phyloP scores from a whole-genome alignment of 129 eudicot genomes.

The Centrapalus pauciflorus region DNA sequence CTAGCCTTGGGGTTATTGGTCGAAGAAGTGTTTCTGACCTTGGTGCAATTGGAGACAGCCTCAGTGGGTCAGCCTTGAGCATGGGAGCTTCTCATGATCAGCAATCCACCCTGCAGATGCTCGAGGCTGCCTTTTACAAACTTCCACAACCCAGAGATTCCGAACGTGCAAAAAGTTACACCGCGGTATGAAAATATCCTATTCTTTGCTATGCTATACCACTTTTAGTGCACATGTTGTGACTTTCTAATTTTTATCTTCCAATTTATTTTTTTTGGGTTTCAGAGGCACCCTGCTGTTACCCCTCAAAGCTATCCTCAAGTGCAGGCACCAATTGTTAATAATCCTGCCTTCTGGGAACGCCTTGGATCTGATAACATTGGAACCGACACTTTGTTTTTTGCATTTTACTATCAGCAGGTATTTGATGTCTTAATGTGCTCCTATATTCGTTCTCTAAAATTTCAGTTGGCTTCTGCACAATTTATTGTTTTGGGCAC shows the following conservation, averaged over 20 bases:
- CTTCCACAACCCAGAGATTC: conserved; percentile 84
- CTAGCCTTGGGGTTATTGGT: conserved; percentile 54
- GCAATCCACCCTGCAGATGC: conserved; percentile 53
- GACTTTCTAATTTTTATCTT: background rate
- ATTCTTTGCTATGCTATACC: background rate
- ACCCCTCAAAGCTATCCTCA: conserved; percentile 88
- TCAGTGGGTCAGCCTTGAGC: conserved; percentile 37
- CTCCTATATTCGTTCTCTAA: background rate
- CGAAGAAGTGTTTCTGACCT: conserved; percentile 80
- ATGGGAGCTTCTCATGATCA: conserved; percentile 59
- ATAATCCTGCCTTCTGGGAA: conserved; percentile 45
- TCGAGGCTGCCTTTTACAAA: conserved; percentile 57
- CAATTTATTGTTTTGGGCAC: too few relatives aligned
- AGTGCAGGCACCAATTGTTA: conserved; percentile 74
- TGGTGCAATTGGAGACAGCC: conserved; percentile 71
- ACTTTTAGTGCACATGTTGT: background rate
- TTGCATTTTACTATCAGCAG: conserved; percentile 74
- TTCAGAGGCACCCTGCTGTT: conserved; percentile 65
- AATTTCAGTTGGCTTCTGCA: background rate
- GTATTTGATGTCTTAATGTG: conserved; percentile 20
- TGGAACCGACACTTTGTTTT: conserved; percentile 74
- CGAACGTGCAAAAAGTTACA: conserved; percentile 63
- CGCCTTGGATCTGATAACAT: conserved; percentile 38
- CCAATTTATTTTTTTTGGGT: conserved; percentile 1
- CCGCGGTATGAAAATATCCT: conserved; percentile 42